Percentiles rank a stretch among this genome's conserved stretches.
phyloP scores from a whole-genome alignment of 306 rosid genomes.

The cucumber (Cucumis sativus) region Cucumber_9930_V3 NC_026660.2:22291501-22292000 shows the following conservation, averaged over 20 bases:
- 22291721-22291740: not conserved
- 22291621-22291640: not conserved
- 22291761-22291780: not conserved
- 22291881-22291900: not conserved
- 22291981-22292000: not conserved
- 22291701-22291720: not conserved
- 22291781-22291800: too few relatives aligned
- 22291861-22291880: not conserved
- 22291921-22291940: not conserved
- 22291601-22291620: not conserved
- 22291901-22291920: not conserved
- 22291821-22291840: not conserved
- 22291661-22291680: not conserved
- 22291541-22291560: slow-evolving; percentile 10
- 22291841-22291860: not conserved
- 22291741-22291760: not conserved
- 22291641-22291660: not conserved
- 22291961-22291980: not conserved
- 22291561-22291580: slow-evolving; percentile 13
- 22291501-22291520: slow-evolving; percentile 94
- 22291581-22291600: slow-evolving; percentile 27
- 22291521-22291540: slow-evolving; percentile 24
- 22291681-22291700: not conserved
- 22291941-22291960: not conserved
- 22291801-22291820: not conserved